These are phyloP conservation scores for Fraxinus latifolia DNA, from an alignment of 305 asterid genomes.

Conservation along the genomic window DNA sequence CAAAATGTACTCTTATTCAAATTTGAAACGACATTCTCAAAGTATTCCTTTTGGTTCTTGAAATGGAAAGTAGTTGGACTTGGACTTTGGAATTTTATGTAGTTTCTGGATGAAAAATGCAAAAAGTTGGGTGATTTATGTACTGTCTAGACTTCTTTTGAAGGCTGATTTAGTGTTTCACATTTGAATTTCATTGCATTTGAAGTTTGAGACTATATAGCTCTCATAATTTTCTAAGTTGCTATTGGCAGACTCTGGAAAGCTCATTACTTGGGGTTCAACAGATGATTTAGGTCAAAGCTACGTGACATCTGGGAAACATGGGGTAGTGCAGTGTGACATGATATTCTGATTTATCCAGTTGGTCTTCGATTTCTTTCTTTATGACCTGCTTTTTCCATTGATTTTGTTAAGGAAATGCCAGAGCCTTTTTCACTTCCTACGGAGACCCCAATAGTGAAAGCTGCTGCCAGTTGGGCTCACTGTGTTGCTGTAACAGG, in stretches of 20 bases:
- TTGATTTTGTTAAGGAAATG: conserved; percentile 68
- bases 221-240: conserved; percentile 13
- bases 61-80: neutral
- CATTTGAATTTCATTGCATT: neutral
- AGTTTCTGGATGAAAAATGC: neutral
- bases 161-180: conserved; percentile 1
- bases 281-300: conserved; percentile 91
- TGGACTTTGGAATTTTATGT: neutral
- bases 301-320: conserved; percentile 91
- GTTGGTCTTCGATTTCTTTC: conserved; percentile 11
- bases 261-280: conserved; percentile 97
- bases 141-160: neutral
- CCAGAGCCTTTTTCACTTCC: conserved; percentile 99
- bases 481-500: conserved; percentile 88
- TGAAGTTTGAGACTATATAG: neutral
- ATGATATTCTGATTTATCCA: neutral
- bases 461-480: conserved; percentile 95
- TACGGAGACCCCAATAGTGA: conserved; percentile 47
- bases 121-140: neutral
- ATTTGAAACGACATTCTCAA: neutral
- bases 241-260: conserved; percentile 65
- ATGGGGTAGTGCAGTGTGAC: conserved; percentile 62
- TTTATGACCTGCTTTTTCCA: conserved; percentile 36
- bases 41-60: neutral
- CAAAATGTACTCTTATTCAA: neutral